These are phyloP conservation scores for Quercus berberidifolia DNA, from an alignment of 306 rosid genomes.

Conservation along the genomic window DNA sequence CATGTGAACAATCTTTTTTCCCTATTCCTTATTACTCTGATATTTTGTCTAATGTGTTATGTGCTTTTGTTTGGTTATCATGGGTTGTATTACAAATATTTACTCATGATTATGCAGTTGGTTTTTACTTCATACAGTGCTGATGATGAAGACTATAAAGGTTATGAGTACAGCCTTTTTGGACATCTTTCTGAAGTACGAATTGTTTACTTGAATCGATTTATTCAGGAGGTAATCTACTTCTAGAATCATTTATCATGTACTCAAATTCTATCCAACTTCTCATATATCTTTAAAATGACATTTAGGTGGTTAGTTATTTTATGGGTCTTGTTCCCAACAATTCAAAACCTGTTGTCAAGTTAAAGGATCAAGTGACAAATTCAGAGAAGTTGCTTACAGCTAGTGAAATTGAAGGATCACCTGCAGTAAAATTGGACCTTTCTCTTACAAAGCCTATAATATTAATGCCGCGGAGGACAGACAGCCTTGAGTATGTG, in stretches of 20 bases:
- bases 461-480: constrained; percentile 84
- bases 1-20: background rate
- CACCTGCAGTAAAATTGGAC: constrained; percentile 94
- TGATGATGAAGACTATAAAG: constrained; percentile 85
- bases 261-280: background rate
- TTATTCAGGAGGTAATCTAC: constrained; percentile 81
- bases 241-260: background rate
- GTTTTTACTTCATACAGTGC: constrained; percentile 68
- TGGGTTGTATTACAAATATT: constrained; percentile 19
- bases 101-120: constrained; percentile 54
- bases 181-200: constrained; percentile 99
- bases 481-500: constrained; percentile 90
- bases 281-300: constrained; percentile 22
- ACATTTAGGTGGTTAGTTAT: constrained; percentile 71
- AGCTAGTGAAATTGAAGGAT: constrained; percentile 87
- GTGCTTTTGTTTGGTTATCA: constrained; percentile 6
- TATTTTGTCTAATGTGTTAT: background rate
- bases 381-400: constrained; percentile 95
- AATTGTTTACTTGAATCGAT: constrained; percentile 82
- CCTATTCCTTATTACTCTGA: background rate
- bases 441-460: constrained; percentile 89
- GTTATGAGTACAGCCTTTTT: constrained; percentile 81
- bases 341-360: constrained; percentile 60
- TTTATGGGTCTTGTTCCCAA: constrained; percentile 95
- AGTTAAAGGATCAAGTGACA: constrained; percentile 82